These are phyloP conservation scores for Paramecium primaurelia DNA, from an alignment of 73 alveolate genomes.

Conservation along the genomic window DNA sequence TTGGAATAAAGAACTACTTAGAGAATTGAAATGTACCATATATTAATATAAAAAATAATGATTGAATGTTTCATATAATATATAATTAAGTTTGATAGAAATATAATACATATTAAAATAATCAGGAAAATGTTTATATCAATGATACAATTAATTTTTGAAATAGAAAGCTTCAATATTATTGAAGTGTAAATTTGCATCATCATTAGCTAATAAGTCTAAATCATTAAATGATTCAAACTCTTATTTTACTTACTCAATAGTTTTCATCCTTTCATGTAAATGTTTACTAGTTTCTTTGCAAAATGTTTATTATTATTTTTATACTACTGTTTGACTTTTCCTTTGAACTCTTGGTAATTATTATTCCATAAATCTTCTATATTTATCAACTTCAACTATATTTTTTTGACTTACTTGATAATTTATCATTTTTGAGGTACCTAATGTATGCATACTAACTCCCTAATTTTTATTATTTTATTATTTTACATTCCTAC, in stretches of 20 bases:
- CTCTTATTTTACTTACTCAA: conserved; percentile 22
- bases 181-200: background rate
- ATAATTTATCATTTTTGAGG: conserved; percentile 25
- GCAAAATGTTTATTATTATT: background rate
- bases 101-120: background rate
- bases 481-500: background rate
- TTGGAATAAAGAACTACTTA: background rate
- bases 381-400: background rate
- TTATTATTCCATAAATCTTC: background rate
- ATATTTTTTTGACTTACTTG: background rate
- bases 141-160: background rate
- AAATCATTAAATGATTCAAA: background rate
- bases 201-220: background rate
- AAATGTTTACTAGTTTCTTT: background rate
- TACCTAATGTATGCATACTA: background rate
- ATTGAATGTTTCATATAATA: background rate
- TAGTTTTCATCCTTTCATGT: background rate
- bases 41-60: background rate
- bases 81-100: background rate
- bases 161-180: conserved; percentile 21
- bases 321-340: background rate
- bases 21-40: background rate
- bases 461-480: background rate
- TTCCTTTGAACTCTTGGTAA: background rate
- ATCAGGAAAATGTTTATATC: background rate